A percentile compares a stretch with the other conserved stretches of the same genome.
phyloP scores from a whole-genome alignment of 257 asterid species.

The Schizonepeta tenuifolia region DNA sequence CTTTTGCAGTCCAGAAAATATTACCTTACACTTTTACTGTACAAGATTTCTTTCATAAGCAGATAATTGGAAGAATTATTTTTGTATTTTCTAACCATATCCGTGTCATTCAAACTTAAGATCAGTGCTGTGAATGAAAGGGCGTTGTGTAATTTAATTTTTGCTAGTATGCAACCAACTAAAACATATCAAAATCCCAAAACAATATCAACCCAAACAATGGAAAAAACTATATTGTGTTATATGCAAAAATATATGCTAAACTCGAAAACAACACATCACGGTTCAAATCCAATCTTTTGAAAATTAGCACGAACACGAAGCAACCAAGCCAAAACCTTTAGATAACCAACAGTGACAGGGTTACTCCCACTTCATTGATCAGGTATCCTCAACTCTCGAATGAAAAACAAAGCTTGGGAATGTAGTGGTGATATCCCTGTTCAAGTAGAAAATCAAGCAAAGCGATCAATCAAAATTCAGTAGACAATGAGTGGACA shows the following conservation, averaged over 20 bases:
- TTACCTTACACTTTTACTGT: too few species aligned
- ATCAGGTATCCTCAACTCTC: constrained; percentile 90
- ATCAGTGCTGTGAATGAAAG: too few species aligned
- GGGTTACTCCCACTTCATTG: constrained; percentile 18
- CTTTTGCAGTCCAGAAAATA: too few species aligned
- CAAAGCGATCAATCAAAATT: constrained; percentile 3
- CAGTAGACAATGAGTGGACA: neutral
- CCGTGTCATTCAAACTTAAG: too few species aligned
- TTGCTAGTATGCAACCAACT: neutral
- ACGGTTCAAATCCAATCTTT: constrained; percentile 20
- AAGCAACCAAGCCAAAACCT: constrained; percentile 30
- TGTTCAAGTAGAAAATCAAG: constrained; percentile 21
- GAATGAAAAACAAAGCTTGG: constrained; percentile 96
- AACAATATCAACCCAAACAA: neutral
- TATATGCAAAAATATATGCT: neutral
- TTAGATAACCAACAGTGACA: constrained; percentile 27
- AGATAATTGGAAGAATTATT: too few species aligned
- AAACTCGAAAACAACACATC: constrained; percentile 8
- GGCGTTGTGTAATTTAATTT: neutral
- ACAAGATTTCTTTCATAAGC: too few species aligned
- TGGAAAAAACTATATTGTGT: neutral
- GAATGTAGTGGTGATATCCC: constrained; percentile 69
- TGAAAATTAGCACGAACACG: constrained; percentile 15
- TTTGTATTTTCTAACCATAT: too few species aligned
- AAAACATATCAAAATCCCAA: neutral